Percentiles rank a stretch among this genome's conserved stretches.
Evolutionary conservation across 352 stramenopile genomes (phyloP).

Genomic region (Globisporangium paddicum): DNA sequence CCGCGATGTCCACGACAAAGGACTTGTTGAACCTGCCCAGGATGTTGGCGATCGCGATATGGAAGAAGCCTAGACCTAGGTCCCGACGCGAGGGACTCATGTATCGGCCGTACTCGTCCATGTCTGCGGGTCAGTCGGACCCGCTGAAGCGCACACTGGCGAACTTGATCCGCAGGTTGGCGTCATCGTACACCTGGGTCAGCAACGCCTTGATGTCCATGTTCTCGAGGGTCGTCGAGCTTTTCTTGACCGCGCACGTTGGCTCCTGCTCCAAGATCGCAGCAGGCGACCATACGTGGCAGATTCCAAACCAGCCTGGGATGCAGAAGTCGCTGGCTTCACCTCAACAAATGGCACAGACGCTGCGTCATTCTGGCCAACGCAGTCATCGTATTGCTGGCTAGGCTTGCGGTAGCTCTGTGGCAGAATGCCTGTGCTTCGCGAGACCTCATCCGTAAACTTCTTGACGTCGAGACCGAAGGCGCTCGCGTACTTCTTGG

Average conservation of each 20-base stretch:
- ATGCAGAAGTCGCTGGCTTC: constrained; percentile 10
- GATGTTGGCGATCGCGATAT: too few species aligned
- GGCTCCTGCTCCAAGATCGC: constrained; percentile 14
- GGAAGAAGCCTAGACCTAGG: too few species aligned
- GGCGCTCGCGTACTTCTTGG: constrained; percentile 38
- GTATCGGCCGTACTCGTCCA: too few species aligned
- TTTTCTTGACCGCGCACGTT: constrained; percentile 9
- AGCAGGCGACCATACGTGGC: constrained; percentile 14
- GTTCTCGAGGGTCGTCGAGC: constrained; percentile 1
- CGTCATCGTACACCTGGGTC: constrained; percentile 15
- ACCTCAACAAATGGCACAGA: constrained; percentile 1
- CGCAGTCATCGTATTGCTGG: constrained; percentile 21
- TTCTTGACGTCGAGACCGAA: constrained; percentile 27
- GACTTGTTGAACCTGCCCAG: too few species aligned
- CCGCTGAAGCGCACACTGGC: constrained; percentile 15
- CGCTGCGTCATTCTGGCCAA: background rate
- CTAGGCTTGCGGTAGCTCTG: constrained; percentile 26
- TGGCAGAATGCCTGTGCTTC: constrained; percentile 28
- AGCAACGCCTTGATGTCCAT: constrained; percentile 16
- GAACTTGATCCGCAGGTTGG: constrained; percentile 6
- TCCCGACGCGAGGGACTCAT: too few species aligned
- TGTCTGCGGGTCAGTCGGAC: constrained; percentile 1
- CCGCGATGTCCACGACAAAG: too few species aligned
- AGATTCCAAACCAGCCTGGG: constrained; percentile 16
- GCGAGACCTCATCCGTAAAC: constrained; percentile 35